Conservation (phyloP, 1,284 basidiomycete species). For the Ceratorhiza oryzae-sativae region DNA sequence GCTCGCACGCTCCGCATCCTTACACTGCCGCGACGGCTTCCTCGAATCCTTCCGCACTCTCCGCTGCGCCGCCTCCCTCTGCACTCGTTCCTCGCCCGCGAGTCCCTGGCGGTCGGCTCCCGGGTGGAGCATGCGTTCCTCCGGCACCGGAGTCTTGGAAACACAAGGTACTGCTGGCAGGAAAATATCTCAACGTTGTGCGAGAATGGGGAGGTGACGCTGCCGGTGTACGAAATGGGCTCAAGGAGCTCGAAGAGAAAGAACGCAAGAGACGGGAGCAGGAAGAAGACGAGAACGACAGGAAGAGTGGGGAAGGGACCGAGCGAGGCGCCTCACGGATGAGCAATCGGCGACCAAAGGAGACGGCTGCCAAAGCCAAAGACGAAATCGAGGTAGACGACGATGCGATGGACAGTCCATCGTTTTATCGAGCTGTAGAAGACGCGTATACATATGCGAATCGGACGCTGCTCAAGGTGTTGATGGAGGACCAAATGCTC, state of each 20-base stretch:
- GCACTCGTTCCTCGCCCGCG: slow-evolving; percentile 62
- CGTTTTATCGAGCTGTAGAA: slow-evolving; percentile 86
- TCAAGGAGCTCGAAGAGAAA: slow-evolving; percentile 32
- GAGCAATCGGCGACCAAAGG: slow-evolving; percentile 36
- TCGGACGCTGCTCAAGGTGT: slow-evolving; percentile 80
- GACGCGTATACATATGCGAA: slow-evolving; percentile 93
- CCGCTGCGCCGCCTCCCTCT: slow-evolving; percentile 28
- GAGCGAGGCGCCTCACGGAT: slow-evolving; percentile 23
- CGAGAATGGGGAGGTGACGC: slow-evolving; percentile 87
- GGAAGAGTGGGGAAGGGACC: slow-evolving; percentile 44
- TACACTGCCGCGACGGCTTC: slow-evolving; percentile 14
- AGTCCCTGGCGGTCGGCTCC: slow-evolving; percentile 73
- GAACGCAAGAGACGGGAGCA: slow-evolving; percentile 40
- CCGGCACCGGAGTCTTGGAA: slow-evolving; percentile 90
- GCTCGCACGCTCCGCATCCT: slow-evolving; percentile 30
- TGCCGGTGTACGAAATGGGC: slow-evolving; percentile 40
- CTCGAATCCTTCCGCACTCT: slow-evolving; percentile 2
- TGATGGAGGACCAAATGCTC: slow-evolving; percentile 86
- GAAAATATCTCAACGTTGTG: slow-evolving; percentile 96
- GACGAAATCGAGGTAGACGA: slow-evolving; percentile 39
- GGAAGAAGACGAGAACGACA: slow-evolving; percentile 55
- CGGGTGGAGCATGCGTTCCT: slow-evolving; percentile 90
- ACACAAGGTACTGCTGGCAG: slow-evolving; percentile 90
- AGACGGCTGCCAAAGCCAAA: slow-evolving; percentile 51
- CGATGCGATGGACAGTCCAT: slow-evolving; percentile 54